Conservation (phyloP, 805 yeast genomes). For the Lipomyces starkeyi region DNA sequence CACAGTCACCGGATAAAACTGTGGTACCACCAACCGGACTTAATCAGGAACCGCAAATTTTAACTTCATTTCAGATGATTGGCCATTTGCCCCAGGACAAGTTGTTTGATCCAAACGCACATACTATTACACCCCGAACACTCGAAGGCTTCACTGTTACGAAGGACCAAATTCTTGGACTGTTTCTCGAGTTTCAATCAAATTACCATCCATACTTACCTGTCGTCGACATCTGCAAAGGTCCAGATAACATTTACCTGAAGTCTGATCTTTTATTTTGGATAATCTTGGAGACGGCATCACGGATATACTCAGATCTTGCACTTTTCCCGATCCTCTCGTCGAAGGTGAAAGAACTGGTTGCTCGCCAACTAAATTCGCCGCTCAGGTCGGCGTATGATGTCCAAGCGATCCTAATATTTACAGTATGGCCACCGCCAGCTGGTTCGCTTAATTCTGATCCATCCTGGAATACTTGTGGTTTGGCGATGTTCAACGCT, state of each 20-base stretch:
- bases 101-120: background rate
- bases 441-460: conserved; percentile 95
- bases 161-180: conserved; percentile 62
- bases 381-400: conserved; percentile 82
- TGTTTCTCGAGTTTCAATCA: conserved; percentile 73
- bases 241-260: conserved; percentile 79
- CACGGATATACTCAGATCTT: conserved; percentile 62
- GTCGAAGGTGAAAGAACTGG: conserved; percentile 25
- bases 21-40: background rate
- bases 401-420: conserved; percentile 88
- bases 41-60: background rate
- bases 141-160: conserved; percentile 71
- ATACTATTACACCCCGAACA: conserved; percentile 60
- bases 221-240: conserved; percentile 78
- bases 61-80: background rate
- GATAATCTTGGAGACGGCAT: conserved; percentile 86
- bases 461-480: conserved; percentile 93
- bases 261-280: conserved; percentile 90
- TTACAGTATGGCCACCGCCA: conserved; percentile 95
- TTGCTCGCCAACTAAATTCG: conserved; percentile 34
- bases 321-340: conserved; percentile 34
- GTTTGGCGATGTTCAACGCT: conserved; percentile 91
- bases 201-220: conserved; percentile 87
- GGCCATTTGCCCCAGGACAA: background rate
- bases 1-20: background rate